phyloP scores from a whole-genome alignment of 768 basidiomycete species.

The Trametes cubensis region DNA sequence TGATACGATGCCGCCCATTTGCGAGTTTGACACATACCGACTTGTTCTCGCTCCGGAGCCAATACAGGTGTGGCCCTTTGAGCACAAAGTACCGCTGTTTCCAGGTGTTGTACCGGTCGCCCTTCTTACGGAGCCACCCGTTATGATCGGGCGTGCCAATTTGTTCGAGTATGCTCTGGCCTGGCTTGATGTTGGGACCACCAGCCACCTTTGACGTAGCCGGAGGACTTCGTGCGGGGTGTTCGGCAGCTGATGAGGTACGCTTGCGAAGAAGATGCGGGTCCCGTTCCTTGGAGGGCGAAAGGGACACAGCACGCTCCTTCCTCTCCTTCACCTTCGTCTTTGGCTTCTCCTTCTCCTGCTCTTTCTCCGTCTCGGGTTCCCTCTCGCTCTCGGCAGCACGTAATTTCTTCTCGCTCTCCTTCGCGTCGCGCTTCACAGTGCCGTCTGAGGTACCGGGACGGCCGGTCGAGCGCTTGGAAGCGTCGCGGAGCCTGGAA shows the following conservation, averaged over 20 bases:
- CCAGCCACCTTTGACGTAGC: conserved; percentile 2
- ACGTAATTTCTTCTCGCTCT: conserved; percentile 23
- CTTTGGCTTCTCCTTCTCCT: conserved; percentile 30
- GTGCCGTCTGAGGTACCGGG: conserved; percentile 46
- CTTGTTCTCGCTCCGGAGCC: conserved; percentile 73
- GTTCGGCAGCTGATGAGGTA: conserved; percentile 35
- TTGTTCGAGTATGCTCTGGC: conserved; percentile 81
- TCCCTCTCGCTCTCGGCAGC: conserved; percentile 24
- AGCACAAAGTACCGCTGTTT: conserved; percentile 89
- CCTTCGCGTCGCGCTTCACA: conserved; percentile 26
- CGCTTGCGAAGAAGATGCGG: conserved; percentile 58
- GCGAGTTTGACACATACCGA: conserved; percentile 39
- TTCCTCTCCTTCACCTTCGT: conserved; percentile 30
- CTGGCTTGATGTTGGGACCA: conserved; percentile 39
- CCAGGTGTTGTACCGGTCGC: conserved; percentile 92
- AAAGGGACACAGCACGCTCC: conserved; percentile 26
- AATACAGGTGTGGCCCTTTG: conserved; percentile 91
- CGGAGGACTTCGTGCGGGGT: conserved; percentile 12
- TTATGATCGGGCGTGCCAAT: conserved; percentile 88
- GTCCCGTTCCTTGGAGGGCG: conserved; percentile 37
- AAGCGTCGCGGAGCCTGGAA: conserved; percentile 30
- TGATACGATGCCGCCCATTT: background rate
- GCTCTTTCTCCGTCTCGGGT: conserved; percentile 15
- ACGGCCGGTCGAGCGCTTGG: conserved; percentile 46
- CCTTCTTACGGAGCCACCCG: conserved; percentile 97